phyloP scores from a whole-genome alignment of 805 yeast species.

The Candida methanosorbosa region DNA sequence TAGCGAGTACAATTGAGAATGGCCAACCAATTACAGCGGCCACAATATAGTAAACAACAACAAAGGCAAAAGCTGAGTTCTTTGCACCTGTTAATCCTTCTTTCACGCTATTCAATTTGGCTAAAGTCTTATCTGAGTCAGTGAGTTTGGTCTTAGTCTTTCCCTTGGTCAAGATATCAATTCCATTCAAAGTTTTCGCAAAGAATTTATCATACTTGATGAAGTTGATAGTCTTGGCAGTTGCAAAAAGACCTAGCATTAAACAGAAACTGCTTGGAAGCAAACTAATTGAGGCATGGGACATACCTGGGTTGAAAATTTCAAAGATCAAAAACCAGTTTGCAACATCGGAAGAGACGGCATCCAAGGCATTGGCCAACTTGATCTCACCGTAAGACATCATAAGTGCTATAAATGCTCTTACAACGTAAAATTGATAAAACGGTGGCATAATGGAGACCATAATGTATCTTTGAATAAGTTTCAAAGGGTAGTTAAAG shows the following conservation, averaged over 20 bases:
- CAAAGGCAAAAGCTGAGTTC: conserved; percentile 17
- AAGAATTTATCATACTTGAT: conserved; percentile 18
- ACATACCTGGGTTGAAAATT: conserved; percentile 68
- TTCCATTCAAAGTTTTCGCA: conserved; percentile 7
- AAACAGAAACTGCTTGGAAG: conserved; percentile 78
- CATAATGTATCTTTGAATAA: conserved; percentile 2
- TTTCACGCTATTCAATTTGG: conserved; percentile 8
- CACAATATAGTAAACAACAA: conserved; percentile 37
- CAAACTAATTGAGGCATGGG: conserved; percentile 80
- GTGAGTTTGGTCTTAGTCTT: conserved; percentile 6
- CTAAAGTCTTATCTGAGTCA: conserved; percentile 7
- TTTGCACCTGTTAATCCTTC: conserved; percentile 9
- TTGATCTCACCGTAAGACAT: conserved; percentile 44
- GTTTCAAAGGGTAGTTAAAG: conserved; percentile 14
- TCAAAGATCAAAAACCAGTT: conserved; percentile 57
- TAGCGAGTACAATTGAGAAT: conserved; percentile 55
- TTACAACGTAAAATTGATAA: conserved; percentile 41
- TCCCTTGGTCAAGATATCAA: conserved; percentile 9
- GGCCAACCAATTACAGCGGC: conserved; percentile 93
- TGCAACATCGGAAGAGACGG: conserved; percentile 32
- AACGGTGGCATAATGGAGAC: conserved; percentile 11
- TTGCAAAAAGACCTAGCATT: conserved; percentile 38
- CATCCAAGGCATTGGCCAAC: conserved; percentile 34
- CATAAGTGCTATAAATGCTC: conserved; percentile 33
- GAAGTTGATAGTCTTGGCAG: conserved; percentile 28